Evolutionary conservation across 2,329 filamentous ascomycete genomes (phyloP), one percentile per base, ranked within the genome.

Genomic region (Chaetomium olivaceum): DNA sequence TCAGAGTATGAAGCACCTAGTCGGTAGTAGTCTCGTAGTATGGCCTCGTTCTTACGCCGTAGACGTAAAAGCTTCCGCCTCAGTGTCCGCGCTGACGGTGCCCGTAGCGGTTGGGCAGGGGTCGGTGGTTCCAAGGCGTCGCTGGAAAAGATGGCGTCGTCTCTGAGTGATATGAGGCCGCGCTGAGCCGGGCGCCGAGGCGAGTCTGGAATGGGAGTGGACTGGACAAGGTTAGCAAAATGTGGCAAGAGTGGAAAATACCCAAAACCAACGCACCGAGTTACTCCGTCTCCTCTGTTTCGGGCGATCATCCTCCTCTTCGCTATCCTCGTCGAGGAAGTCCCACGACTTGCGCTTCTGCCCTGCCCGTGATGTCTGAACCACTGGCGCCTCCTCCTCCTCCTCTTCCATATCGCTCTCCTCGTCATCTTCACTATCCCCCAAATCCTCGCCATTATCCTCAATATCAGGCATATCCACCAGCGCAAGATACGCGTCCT

Each of bases 1-100:
- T 99, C 95, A 0, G 94, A 94, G 75, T 96, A 97, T 1, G 93
- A 96, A 2, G 91, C 89, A 50, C 95, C 95, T 33, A 92, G 85
- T 31, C 88, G 85, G 79, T 98, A 97, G 78, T 99, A 98, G 68
- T 87, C 85, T 58, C 90, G 87, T 46, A 98, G 81, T 0, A 93
- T 83, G 0, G 80, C 77, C 76, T 97, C 91, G 70, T 97, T 89
- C 72, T 93, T 90, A 67, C 87, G 83, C 62, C 91, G 89, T 71
- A 97, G 81, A 65, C 87, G 88, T 46, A 96, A 77, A 4, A 98
- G 82, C 56, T 89, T 89, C 70, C 87, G 86, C 67, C 92, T 86
- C 61, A 97, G 81, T 8, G 86, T 84, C 67, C 88, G 87, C 8
- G 91, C 87, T 0, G 93, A 95, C 8, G 88, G 87, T 48, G 85